Evolutionary conservation across 805 yeast species (phyloP).

Genomic region (Suhomyces xylopsoci): DNA sequence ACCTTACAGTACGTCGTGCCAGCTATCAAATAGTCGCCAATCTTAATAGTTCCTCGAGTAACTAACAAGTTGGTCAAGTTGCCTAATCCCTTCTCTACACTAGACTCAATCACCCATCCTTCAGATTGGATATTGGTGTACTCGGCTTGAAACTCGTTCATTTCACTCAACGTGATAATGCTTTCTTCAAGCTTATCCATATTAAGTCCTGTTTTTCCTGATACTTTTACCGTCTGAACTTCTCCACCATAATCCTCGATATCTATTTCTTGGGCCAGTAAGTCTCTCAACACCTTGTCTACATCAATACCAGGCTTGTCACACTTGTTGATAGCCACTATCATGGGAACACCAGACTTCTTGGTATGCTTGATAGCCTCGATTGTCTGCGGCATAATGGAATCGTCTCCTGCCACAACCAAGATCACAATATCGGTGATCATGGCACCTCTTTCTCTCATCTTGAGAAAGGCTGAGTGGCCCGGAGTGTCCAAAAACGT

Average conservation of each 20-base stretch:
- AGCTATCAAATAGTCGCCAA: slow-evolving; percentile 75
- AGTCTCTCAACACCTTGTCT: slow-evolving; percentile 73
- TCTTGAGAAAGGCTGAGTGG: slow-evolving; percentile 92
- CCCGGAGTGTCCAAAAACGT: slow-evolving; percentile 98
- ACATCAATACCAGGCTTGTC: slow-evolving; percentile 77
- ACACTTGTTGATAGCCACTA: slow-evolving; percentile 91
- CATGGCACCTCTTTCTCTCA: slow-evolving; percentile 95
- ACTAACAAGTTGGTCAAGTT: slow-evolving; percentile 82
- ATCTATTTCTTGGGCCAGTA: slow-evolving; percentile 73
- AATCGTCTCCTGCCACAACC: slow-evolving; percentile 96
- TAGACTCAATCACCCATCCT: slow-evolving; percentile 89
- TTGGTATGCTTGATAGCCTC: slow-evolving; percentile 95
- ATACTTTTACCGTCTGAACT: slow-evolving; percentile 80
- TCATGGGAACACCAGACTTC: slow-evolving; percentile 73
- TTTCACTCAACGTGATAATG: slow-evolving; percentile 77
- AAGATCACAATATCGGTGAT: slow-evolving; percentile 88
- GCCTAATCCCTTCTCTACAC: slow-evolving; percentile 78
- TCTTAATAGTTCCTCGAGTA: slow-evolving; percentile 69
- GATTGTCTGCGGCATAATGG: slow-evolving; percentile 95
- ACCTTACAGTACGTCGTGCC: slow-evolving; percentile 88
- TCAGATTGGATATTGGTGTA: slow-evolving; percentile 52
- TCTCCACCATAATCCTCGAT: slow-evolving; percentile 96
- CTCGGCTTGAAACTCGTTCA: slow-evolving; percentile 72
- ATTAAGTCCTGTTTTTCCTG: slow-evolving; percentile 86
- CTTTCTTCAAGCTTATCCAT: slow-evolving; percentile 91